Evolutionary conservation across 768 basidiomycete species (phyloP).

Genomic region (Panaeolus cyanescens): DNA sequence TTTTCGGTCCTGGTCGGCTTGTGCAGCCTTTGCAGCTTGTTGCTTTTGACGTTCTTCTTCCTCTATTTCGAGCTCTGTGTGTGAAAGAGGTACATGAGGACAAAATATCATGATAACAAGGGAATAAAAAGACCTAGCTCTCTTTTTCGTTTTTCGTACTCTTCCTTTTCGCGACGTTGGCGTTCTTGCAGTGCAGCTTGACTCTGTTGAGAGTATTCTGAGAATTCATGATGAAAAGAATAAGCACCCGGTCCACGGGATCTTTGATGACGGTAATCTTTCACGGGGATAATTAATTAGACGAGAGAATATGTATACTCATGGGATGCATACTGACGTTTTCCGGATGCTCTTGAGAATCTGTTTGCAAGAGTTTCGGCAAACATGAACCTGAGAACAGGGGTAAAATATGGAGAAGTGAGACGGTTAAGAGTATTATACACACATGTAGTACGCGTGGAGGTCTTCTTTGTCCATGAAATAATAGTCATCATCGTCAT

Average conservation of each 20-base stretch:
- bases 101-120: not conserved
- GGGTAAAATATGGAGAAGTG: constrained; percentile 6
- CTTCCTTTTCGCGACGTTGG: constrained; percentile 30
- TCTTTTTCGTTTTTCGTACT: constrained; percentile 31
- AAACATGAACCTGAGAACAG: constrained; percentile 32
- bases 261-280: constrained; percentile 32
- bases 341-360: constrained; percentile 26
- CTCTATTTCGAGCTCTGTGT: constrained; percentile 33
- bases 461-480: constrained; percentile 29
- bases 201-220: constrained; percentile 18
- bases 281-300: constrained; percentile 4
- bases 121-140: constrained; percentile 28
- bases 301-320: not conserved
- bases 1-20: constrained; percentile 18
- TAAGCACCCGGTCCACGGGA: constrained; percentile 16
- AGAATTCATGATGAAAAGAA: constrained; percentile 19
- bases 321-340: constrained; percentile 21
- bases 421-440: too few relatives aligned
- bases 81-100: not conserved
- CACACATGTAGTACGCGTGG: constrained; percentile 31
- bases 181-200: constrained; percentile 19
- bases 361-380: constrained; percentile 29
- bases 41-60: constrained; percentile 33
- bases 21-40: constrained; percentile 23
- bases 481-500: constrained; percentile 24